Evolutionary conservation across 169 alveolate species (phyloP), one percentile per base, ranked within the genome.

Genomic region (Plasmodium gaboni): DNA sequence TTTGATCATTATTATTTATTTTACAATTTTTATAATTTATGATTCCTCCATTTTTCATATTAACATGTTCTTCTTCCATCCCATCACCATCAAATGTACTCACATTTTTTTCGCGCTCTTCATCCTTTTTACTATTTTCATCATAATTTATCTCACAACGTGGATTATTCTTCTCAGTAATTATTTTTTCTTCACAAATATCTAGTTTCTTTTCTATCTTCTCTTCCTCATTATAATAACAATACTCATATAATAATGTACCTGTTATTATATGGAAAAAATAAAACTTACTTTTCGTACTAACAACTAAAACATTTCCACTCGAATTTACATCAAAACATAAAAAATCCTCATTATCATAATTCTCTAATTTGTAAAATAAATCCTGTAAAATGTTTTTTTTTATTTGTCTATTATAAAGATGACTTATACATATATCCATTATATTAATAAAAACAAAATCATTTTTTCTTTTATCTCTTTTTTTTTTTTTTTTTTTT

Each of bases 401-500:
- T 59, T 60, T 80, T 17, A 68, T 68, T 46, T 80, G 90, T 42
- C 90, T 80, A 68, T 80, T 80, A 72, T 80, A 80, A 68, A 67
- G 71, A 80, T 80, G 83, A 72, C 72, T 80, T 67, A 68, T 65
- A 46, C 90, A 80, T 51, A 80, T 80, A 68, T 80, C 90, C 90
- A 80, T 80, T 68, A 68, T 80, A 64, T 38, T 63, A n/a, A 53
- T 74, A 68, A 53, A 53, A n/a, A 53, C 46, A 67, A 28, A 53
- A 61, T 74, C 88, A 61, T 74, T 57, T 74, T 74, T 74, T 60
- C 48, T 55, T 26, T 70, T 61, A 57, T 59, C 26, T 15, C 19
- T 59, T 15, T 59, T 59, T 59, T 59, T 15, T 15, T 59, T 15
- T 15, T 59, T 59, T 59, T 59, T 59, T 59, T 10, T 59, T 59